These are phyloP conservation scores for Lizonia empirigonia DNA, from an alignment of 2,329 filamentous ascomycete species.

Conservation along the genomic window DNA sequence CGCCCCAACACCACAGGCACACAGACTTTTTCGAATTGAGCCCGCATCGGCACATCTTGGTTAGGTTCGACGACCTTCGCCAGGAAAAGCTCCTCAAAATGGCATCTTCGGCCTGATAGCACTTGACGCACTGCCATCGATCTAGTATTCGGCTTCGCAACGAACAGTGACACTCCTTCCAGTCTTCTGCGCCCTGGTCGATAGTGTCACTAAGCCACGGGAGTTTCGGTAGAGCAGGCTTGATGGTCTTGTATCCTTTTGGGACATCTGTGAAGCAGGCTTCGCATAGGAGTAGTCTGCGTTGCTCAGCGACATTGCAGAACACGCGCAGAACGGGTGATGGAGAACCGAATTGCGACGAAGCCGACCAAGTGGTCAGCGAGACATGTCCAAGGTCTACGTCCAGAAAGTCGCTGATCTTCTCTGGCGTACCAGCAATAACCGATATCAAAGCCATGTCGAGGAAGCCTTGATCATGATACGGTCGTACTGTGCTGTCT, in stretches of 20 bases:
- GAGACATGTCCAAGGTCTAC: slow-evolving; percentile 31
- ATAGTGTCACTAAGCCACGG: slow-evolving; percentile 6
- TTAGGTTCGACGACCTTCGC: background rate
- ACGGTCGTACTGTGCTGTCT: slow-evolving; percentile 11
- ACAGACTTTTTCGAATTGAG: background rate
- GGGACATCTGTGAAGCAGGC: slow-evolving; percentile 11
- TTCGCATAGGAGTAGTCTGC: slow-evolving; percentile 23
- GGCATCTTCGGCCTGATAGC: slow-evolving; percentile 15
- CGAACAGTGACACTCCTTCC: slow-evolving; percentile 9
- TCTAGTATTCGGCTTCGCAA: slow-evolving; percentile 16
- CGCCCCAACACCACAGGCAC: slow-evolving; percentile 19
- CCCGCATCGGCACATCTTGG: slow-evolving; percentile 2
- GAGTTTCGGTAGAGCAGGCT: background rate
- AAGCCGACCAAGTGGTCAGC: slow-evolving; percentile 21
- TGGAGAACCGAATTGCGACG: slow-evolving; percentile 30
- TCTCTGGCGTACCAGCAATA: slow-evolving; percentile 27
- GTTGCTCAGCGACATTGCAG: slow-evolving; percentile 29
- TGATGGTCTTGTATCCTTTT: slow-evolving; percentile 1
- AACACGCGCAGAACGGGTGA: slow-evolving; percentile 36
- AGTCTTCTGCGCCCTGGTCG: background rate
- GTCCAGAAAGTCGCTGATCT: slow-evolving; percentile 34
- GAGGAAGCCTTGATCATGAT: slow-evolving; percentile 43
- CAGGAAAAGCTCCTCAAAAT: background rate
- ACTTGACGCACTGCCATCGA: slow-evolving; percentile 25
- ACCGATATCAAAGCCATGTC: slow-evolving; percentile 34